Evolutionary conservation across 768 basidiomycete genomes (phyloP).

Genomic region (Crepidotus variabilis): DNA sequence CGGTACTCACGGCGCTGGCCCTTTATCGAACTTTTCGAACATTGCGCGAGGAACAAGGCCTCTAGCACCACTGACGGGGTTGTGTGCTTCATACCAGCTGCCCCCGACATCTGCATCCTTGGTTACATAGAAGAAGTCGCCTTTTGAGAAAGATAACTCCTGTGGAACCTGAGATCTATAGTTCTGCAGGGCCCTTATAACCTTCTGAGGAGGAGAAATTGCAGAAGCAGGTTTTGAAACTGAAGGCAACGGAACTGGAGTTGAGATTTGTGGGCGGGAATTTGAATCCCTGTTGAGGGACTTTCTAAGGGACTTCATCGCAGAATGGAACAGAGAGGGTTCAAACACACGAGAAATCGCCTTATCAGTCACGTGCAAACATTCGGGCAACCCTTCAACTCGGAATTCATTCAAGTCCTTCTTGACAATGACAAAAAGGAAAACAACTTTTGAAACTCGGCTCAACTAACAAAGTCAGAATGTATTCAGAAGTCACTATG

Average conservation of each 20-base stretch:
- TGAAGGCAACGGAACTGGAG: slow-evolving; percentile 60
- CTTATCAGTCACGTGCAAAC: neutral
- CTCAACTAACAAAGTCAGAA: neutral
- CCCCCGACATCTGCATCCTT: slow-evolving; percentile 58
- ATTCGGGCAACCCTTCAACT: neutral
- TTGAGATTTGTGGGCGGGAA: slow-evolving; percentile 62
- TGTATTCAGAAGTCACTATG: neutral
- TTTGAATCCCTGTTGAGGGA: slow-evolving; percentile 68
- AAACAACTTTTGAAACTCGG: neutral
- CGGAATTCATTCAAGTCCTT: neutral
- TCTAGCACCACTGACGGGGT: slow-evolving; percentile 86
- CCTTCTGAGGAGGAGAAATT: slow-evolving; percentile 87
- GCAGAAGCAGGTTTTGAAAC: slow-evolving; percentile 69
- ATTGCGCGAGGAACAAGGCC: slow-evolving; percentile 83
- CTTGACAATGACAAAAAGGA: neutral
- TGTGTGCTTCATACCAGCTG: slow-evolving; percentile 91
- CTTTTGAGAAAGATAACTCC: slow-evolving; percentile 86
- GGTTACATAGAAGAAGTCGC: slow-evolving; percentile 97
- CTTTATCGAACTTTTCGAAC: slow-evolving; percentile 91
- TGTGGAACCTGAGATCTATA: slow-evolving; percentile 73
- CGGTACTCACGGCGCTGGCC: slow-evolving; percentile 51
- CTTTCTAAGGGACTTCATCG: slow-evolving; percentile 82
- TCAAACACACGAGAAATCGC: neutral
- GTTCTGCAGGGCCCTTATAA: slow-evolving; percentile 77
- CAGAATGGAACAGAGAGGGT: slow-evolving; percentile 8